Base-by-base conservation (phyloP, 192 early-diverging fungal genomes). In the Irineochytrium annulatum region DNA sequence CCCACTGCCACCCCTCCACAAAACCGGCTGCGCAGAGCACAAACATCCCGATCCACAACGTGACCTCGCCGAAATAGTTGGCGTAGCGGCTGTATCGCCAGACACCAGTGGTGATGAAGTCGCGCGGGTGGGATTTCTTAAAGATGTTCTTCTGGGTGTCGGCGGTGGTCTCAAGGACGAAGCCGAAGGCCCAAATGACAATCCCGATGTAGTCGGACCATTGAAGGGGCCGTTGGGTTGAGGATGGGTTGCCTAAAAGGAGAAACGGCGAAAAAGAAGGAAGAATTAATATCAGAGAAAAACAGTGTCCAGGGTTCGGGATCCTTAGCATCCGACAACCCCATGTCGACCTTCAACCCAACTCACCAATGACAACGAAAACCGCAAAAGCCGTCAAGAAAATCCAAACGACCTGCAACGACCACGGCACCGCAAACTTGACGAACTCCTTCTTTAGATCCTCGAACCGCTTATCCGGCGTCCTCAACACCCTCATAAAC, bases 11-110 rank as follows among this genome's bases (percentile, higher is more conserved):
- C 6, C 19, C 2, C 33, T 77, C 74, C 6, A 68, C 62, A 27
- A 81, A 71, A 1, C 79, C 79, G 24, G 43, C 61, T 14, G 66
- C 62, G 43, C 68, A 70, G 33, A 81, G 63, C 19, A 79, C 45
- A 48, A 77, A 79, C 63, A 76, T 65, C 22, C 80, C 80, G 33
- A 71, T 43, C 80, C 80, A 82, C 26, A 82, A 58, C 8, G 62
- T 45, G 19, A 77, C 54, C 55, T 82, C 80, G 30, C 80, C 80
- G 68, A 70, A 70, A 65, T 81, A 81, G 59, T 81, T 81, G 6
- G 79, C 66, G 43, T 73, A 78, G 2, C 77, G 66, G 6, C 48
- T 62, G 32, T 66, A 81, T 43, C 53, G 31, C 61, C 68, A 82
- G 53, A 82, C 32, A 16, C 80, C 80, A 13, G 75, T 76, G 6